Conservation (phyloP, 106 monocot species). For the Dioscorea zingiberensis region DNA sequence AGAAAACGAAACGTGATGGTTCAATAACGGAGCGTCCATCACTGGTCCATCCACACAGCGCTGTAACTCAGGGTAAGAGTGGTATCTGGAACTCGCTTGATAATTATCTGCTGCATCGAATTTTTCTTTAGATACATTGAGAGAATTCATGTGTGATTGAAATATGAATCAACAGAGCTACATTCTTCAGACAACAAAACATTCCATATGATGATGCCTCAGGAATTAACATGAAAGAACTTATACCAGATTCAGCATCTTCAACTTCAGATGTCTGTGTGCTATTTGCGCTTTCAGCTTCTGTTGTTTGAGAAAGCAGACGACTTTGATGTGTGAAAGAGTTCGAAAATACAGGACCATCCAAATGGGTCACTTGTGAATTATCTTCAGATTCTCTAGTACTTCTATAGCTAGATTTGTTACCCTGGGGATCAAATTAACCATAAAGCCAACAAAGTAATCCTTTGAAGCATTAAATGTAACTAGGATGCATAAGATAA, state of each 20-base stretch:
- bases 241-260: slow-evolving; percentile 70
- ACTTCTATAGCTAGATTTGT: slow-evolving; percentile 51
- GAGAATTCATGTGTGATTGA: slow-evolving; percentile 9
- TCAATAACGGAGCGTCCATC: slow-evolving; percentile 19
- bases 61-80: slow-evolving; percentile 84
- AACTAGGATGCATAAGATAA: no score
- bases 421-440: slow-evolving; percentile 30
- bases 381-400: slow-evolving; percentile 52
- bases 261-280: slow-evolving; percentile 60
- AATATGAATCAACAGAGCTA: slow-evolving; percentile 69
- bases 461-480: no score
- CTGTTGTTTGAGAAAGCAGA: slow-evolving; percentile 45
- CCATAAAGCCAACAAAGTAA: no score
- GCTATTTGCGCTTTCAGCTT: slow-evolving; percentile 53
- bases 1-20: slow-evolving; percentile 16
- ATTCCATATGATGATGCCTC: no score
- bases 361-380: slow-evolving; percentile 17
- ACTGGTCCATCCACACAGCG: slow-evolving; percentile 41
- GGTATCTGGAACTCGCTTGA: slow-evolving; percentile 88
- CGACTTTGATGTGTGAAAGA: slow-evolving; percentile 51
- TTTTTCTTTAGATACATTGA: slow-evolving; percentile 97
- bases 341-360: slow-evolving; percentile 60
- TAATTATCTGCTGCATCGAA: slow-evolving; percentile 98
- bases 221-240: no score
- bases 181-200: no score